These are phyloP conservation scores for Hyphopichia wangnamkhiaoensis DNA, from an alignment of 1,139 yeast genomes.

Conservation along the genomic window DNA sequence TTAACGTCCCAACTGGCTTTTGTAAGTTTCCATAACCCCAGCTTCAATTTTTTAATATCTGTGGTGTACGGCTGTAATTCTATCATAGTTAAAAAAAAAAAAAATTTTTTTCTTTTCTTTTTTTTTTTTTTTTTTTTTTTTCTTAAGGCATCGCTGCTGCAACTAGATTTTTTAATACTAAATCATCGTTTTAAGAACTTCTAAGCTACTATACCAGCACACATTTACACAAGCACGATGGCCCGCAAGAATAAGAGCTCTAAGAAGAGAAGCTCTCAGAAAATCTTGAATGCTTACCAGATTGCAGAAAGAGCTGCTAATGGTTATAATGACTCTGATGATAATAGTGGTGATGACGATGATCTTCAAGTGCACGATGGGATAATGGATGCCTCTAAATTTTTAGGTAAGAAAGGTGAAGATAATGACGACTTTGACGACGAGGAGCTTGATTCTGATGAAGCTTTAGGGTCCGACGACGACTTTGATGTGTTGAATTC, in stretches of 20 bases:
- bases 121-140: conserved; percentile 1
- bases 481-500: conserved; percentile 69
- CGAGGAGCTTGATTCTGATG: conserved; percentile 76
- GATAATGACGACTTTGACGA: conserved; percentile 48
- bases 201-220: background rate
- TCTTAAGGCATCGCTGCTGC: conserved; percentile 3
- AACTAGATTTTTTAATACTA: background rate
- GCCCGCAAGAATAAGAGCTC: conserved; percentile 25
- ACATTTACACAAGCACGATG: conserved; percentile 11
- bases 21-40: background rate
- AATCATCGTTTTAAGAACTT: too few species aligned
- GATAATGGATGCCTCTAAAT: conserved; percentile 43
- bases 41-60: background rate
- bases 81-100: too few species aligned
- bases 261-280: conserved; percentile 32
- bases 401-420: conserved; percentile 24
- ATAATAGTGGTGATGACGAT: conserved; percentile 18
- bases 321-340: conserved; percentile 19
- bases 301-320: conserved; percentile 45
- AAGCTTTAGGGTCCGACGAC: conserved; percentile 74
- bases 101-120: too few species aligned
- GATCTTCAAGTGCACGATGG: conserved; percentile 36
- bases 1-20: too few species aligned
- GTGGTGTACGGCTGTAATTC: background rate
- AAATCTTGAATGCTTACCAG: conserved; percentile 47